A percentile compares a stretch with the other conserved stretches of the same genome.
Conservation (phyloP, 768 basidiomycete genomes). For the Galerina sulciceps region DNA sequence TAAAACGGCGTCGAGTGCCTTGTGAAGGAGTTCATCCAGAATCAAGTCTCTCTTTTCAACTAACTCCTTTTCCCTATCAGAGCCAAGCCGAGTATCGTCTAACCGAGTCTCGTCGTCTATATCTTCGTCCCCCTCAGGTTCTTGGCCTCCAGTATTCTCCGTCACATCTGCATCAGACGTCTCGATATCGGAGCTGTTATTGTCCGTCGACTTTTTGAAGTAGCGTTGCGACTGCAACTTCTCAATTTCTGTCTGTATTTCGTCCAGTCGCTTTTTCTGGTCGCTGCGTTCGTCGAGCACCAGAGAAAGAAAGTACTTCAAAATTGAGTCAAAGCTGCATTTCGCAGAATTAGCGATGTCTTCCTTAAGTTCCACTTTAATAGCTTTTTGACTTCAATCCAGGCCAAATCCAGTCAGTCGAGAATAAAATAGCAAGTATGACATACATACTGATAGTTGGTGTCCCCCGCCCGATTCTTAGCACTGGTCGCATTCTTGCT, state of each 20-base stretch:
- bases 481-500: no score
- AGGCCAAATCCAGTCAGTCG: no score
- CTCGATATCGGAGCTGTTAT: background rate
- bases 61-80: background rate
- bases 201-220: background rate
- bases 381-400: background rate
- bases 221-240: background rate
- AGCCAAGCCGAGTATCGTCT: background rate
- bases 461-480: no score
- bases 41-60: background rate
- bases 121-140: background rate
- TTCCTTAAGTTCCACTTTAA: background rate
- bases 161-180: background rate
- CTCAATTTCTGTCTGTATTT: background rate
- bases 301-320: background rate
- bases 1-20: background rate
- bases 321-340: background rate
- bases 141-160: background rate
- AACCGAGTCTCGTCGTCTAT: background rate
- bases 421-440: no score
- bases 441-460: no score
- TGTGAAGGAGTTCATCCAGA: background rate
- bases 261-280: background rate
- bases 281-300: background rate
- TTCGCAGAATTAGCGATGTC: background rate